A percentile compares a stretch with the other conserved stretches of the same genome.
Conservation (phyloP, 306 rosid species). For the Crotalaria pallida region DNA sequence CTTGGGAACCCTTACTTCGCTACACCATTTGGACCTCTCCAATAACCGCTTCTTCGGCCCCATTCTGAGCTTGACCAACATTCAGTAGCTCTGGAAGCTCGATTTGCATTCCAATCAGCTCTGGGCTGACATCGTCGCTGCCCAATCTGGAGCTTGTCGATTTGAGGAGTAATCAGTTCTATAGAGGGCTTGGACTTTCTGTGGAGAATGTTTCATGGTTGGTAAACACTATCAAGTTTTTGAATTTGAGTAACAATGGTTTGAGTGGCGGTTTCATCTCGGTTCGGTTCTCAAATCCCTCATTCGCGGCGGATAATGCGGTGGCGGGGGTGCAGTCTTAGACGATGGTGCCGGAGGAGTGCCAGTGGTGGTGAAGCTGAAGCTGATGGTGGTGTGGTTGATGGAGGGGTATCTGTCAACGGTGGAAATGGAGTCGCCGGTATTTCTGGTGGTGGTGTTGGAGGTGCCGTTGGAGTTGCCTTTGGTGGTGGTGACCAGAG, state of each 20-base stretch:
- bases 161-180: constrained; percentile 69
- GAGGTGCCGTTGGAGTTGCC: no score
- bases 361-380: no score
- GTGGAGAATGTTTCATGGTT: constrained; percentile 50
- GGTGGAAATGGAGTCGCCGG: no score
- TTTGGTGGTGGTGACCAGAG: no score
- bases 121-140: constrained; percentile 62
- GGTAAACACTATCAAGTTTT: constrained; percentile 53
- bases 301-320: no score
- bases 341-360: no score
- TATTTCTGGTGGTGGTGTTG: no score
- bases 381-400: no score
- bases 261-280: constrained; percentile 65
- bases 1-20: constrained; percentile 51
- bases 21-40: constrained; percentile 86
- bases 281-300: no score
- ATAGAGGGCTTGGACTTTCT: constrained; percentile 45
- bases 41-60: constrained; percentile 76
- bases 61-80: constrained; percentile 57
- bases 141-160: constrained; percentile 67
- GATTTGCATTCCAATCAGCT: constrained; percentile 72
- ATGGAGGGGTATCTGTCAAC: no score
- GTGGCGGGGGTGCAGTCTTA: no score
- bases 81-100: constrained; percentile 72
- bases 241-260: constrained; percentile 56